A percentile compares a stretch with the other conserved stretches of the same genome.
phyloP scores from a whole-genome alignment of 768 basidiomycete species.

The Termitomyces sp. region DNA sequence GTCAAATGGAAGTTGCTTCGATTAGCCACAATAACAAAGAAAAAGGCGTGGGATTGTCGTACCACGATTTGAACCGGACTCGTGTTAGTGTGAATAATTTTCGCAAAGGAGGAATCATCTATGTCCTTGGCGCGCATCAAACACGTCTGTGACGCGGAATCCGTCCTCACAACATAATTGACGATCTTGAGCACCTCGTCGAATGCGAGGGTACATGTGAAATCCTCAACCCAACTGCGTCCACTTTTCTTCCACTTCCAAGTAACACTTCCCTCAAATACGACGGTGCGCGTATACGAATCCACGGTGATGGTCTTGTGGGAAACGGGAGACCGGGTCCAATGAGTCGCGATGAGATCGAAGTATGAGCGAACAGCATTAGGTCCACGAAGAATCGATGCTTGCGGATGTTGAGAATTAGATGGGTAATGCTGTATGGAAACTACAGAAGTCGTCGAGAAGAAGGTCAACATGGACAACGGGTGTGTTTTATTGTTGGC shows the following conservation, averaged over 20 bases:
- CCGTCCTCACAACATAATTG: slow-evolving; percentile 33
- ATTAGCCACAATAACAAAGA: not conserved
- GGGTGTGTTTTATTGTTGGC: slow-evolving; percentile 24
- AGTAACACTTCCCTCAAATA: slow-evolving; percentile 29
- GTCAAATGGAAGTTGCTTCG: not conserved
- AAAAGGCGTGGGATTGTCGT: not conserved
- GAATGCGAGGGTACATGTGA: slow-evolving; percentile 37
- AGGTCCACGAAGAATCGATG: slow-evolving; percentile 30
- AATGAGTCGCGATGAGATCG: slow-evolving; percentile 41
- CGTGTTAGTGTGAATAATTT: not conserved
- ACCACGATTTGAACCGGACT: slow-evolving; percentile 1
- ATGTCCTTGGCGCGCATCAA: slow-evolving; percentile 39
- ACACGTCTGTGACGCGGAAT: slow-evolving; percentile 34
- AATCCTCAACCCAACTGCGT: slow-evolving; percentile 38
- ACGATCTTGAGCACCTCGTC: slow-evolving; percentile 38
- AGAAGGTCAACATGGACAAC: slow-evolving; percentile 27
- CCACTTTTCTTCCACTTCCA: slow-evolving; percentile 44
- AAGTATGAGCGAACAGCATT: slow-evolving; percentile 47
- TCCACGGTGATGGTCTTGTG: slow-evolving; percentile 20
- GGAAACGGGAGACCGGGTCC: slow-evolving; percentile 27
- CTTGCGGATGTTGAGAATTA: slow-evolving; percentile 24
- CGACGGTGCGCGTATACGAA: slow-evolving; percentile 20
- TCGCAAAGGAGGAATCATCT: slow-evolving; percentile 20
- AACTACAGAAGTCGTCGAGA: slow-evolving; percentile 31
- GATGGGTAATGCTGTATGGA: slow-evolving; percentile 36